A percentile compares a stretch with the other conserved stretches of the same genome.
Evolutionary conservation across 345 rosid genomes (phyloP).

Genomic region (Corchorus olitorius): DNA sequence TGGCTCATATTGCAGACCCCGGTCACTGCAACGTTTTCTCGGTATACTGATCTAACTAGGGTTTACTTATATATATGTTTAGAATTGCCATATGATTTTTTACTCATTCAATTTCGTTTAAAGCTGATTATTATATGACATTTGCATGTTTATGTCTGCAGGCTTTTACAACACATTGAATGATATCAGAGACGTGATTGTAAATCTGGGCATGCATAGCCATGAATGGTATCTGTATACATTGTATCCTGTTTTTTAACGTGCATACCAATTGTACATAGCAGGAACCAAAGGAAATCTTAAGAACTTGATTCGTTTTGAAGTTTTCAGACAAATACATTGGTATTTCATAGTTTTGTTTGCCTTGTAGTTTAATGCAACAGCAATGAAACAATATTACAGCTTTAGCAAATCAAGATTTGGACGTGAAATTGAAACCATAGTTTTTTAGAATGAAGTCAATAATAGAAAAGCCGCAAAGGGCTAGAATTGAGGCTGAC

Average conservation of each 20-base stretch:
- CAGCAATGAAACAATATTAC: no score
- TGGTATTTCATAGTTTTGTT: neutral
- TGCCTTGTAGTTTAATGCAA: neutral
- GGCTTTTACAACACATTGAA: constrained; percentile 30
- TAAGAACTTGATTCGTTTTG: neutral
- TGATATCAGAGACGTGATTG: neutral
- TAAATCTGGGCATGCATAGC: neutral
- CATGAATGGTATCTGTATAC: neutral
- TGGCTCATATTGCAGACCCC: constrained; percentile 94
- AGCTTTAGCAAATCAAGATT: no score
- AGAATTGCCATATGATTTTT: neutral
- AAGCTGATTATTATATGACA: neutral
- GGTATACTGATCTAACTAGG: constrained; percentile 46
- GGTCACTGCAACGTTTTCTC: constrained; percentile 93
- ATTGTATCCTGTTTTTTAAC: neutral
- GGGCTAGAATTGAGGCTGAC: constrained; percentile 15
- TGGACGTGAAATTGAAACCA: neutral
- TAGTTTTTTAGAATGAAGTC: neutral
- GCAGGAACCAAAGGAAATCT: neutral
- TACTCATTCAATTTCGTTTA: neutral
- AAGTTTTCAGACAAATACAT: neutral
- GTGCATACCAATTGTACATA: neutral
- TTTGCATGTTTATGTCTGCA: neutral
- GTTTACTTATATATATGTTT: neutral
- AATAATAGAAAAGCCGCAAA: neutral